Evolutionary conservation across 768 basidiomycete genomes (phyloP).

Genomic region (Termitomyces sp.): DNA sequence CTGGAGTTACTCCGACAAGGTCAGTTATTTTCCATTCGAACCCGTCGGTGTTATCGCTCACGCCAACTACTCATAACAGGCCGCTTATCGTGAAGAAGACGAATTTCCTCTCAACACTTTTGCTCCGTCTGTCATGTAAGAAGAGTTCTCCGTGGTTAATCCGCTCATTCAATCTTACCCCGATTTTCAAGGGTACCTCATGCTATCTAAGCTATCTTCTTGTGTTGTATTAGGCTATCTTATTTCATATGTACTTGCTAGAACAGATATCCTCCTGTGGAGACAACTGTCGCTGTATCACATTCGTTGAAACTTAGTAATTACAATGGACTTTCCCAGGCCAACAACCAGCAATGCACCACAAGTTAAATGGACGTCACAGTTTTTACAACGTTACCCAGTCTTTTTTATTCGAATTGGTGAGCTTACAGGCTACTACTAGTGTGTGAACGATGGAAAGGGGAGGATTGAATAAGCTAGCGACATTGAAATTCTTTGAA

Average conservation of each 20-base stretch:
- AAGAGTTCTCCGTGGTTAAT: not conserved
- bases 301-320: not conserved
- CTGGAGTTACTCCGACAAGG: conserved; percentile 28
- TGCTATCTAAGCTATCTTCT: not conserved
- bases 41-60: not conserved
- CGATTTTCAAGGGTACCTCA: not conserved
- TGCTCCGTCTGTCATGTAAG: conserved; percentile 14
- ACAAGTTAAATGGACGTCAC: no score
- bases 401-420: not conserved
- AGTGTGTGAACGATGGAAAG: not conserved
- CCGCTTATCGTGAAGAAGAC: conserved; percentile 9
- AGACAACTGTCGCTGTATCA: not conserved
- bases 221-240: conserved; percentile 1
- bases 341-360: no score
- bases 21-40: not conserved
- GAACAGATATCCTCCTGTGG: not conserved
- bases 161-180: not conserved
- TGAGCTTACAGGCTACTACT: not conserved
- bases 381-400: not conserved
- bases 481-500: not conserved
- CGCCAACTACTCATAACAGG: not conserved
- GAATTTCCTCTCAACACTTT: conserved; percentile 19
- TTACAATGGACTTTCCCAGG: not conserved
- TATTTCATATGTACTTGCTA: conserved; percentile 4
- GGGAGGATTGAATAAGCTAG: no score